These are phyloP conservation scores for Russula virescens DNA, from an alignment of 768 basidiomycete species.

Conservation along the genomic window DNA sequence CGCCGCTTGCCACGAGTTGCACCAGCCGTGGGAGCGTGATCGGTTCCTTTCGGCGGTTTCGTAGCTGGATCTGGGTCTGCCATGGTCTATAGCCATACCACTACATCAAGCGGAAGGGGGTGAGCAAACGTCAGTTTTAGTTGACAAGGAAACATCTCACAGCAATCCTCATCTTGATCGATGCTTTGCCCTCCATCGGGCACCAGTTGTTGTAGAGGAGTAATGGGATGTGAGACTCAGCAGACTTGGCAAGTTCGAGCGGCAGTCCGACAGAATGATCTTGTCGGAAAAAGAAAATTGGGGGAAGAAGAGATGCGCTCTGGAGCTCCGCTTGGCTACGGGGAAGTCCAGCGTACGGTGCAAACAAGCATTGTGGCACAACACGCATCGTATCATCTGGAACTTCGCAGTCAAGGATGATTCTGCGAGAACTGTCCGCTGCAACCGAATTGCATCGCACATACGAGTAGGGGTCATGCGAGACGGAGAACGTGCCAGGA, in stretches of 20 bases:
- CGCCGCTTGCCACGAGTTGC: slow-evolving; percentile 15
- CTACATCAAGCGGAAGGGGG: not conserved
- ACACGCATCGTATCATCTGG: not conserved
- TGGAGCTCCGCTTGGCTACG: slow-evolving; percentile 13
- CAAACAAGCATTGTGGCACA: slow-evolving; percentile 11
- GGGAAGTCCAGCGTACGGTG: slow-evolving; percentile 16
- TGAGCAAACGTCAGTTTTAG: not conserved
- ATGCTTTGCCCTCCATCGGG: slow-evolving; percentile 16
- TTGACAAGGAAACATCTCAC: not conserved
- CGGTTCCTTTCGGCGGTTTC: slow-evolving; percentile 16
- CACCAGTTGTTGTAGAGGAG: slow-evolving; percentile 9
- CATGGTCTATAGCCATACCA: slow-evolving; percentile 13
- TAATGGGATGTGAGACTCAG: not conserved
- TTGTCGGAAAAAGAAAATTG: slow-evolving; percentile 9
- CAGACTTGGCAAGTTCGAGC: slow-evolving; percentile 9
- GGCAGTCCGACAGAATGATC: slow-evolving; percentile 11
- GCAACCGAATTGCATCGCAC: slow-evolving; percentile 13
- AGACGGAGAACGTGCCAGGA: slow-evolving; percentile 13
- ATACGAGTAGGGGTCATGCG: slow-evolving; percentile 11
- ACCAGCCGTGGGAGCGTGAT: slow-evolving; percentile 17
- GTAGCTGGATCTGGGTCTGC: slow-evolving; percentile 20
- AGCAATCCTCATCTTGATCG: slow-evolving; percentile 17
- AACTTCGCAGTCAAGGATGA: slow-evolving; percentile 5
- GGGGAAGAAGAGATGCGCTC: slow-evolving; percentile 1
- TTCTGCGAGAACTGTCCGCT: slow-evolving; percentile 1